Conservation (phyloP, 164 flowering plant genomes). For the Sedum album region DNA sequence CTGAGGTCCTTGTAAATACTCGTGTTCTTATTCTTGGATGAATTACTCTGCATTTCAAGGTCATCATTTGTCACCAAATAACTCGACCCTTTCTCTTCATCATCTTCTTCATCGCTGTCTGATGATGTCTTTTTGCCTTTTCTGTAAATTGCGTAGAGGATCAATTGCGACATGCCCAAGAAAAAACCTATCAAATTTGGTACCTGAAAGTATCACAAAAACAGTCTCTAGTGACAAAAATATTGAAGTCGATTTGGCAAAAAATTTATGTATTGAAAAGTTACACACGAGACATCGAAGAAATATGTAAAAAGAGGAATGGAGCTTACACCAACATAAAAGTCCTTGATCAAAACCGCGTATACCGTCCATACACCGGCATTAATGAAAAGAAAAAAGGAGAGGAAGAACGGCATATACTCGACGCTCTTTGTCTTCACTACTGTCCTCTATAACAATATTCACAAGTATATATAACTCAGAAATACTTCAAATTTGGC, state of each 20-base stretch:
- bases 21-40: neutral
- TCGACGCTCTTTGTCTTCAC: slow-evolving; percentile 46
- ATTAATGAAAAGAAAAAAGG: no score
- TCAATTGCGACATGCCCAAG: slow-evolving; percentile 32
- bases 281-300: no score
- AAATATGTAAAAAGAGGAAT: neutral
- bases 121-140: slow-evolving; percentile 20
- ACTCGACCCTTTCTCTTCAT: slow-evolving; percentile 28
- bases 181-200: slow-evolving; percentile 62
- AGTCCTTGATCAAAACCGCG: slow-evolving; percentile 36
- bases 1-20: slow-evolving; percentile 31
- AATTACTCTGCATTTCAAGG: slow-evolving; percentile 17
- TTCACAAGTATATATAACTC: neutral
- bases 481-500: no score
- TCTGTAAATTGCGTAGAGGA: slow-evolving; percentile 22
- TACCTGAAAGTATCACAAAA: slow-evolving; percentile 25
- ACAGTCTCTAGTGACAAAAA: neutral
- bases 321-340: slow-evolving; percentile 28
- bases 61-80: slow-evolving; percentile 11
- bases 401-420: no score
- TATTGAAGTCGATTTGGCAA: no score
- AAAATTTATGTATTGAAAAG: no score
- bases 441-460: slow-evolving; percentile 35
- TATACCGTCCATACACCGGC: slow-evolving; percentile 39
- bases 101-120: slow-evolving; percentile 15